Evolutionary conservation across 495 filamentous ascomycete species (phyloP).

Genomic region (Aspergillus leporis): DNA sequence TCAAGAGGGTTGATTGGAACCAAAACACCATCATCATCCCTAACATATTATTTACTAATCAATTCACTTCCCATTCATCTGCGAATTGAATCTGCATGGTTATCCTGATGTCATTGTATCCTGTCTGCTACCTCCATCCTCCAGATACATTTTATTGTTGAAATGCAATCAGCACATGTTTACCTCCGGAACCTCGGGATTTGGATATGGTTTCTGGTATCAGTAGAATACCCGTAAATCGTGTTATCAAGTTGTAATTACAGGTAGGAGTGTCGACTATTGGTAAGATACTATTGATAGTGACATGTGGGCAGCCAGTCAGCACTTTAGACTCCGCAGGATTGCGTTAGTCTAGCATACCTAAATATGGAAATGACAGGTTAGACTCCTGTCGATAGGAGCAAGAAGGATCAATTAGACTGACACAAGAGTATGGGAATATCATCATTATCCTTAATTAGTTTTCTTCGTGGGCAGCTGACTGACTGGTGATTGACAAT

Average conservation of each 20-base stretch:
- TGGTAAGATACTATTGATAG: constrained; percentile 6
- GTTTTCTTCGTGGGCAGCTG: neutral
- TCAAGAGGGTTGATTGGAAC: neutral
- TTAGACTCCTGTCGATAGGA: neutral
- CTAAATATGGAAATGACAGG: constrained; percentile 3
- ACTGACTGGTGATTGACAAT: neutral
- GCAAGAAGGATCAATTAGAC: constrained; percentile 1
- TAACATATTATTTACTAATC: constrained; percentile 7
- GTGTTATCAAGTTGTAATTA: neutral
- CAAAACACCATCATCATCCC: neutral
- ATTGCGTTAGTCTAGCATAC: neutral
- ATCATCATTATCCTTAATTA: neutral
- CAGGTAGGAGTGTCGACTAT: neutral
- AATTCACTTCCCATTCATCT: neutral
- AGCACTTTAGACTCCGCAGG: neutral
- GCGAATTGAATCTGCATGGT: neutral
- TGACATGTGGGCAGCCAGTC: constrained; percentile 1
- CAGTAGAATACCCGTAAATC: neutral
- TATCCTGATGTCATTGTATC: neutral
- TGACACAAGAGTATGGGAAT: neutral
- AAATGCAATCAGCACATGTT: neutral
- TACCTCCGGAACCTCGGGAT: neutral
- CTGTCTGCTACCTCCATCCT: neutral
- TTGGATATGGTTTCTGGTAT: neutral
- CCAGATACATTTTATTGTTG: neutral